phyloP scores from a whole-genome alignment of 169 alveolate species.

The Cyclospora cayetanensis region DNA sequence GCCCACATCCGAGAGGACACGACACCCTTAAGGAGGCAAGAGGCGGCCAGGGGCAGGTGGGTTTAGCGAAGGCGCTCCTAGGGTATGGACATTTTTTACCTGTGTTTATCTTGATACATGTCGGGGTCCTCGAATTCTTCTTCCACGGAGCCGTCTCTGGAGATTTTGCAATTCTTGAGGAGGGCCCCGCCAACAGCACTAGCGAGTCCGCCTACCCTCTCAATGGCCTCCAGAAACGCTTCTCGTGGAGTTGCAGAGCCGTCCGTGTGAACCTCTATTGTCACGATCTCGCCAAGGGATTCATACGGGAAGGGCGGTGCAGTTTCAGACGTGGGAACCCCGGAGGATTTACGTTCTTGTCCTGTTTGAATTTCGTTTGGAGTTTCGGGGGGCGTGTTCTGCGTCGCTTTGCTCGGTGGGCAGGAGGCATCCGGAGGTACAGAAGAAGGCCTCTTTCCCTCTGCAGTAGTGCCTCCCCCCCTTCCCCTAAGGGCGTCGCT shows the following conservation, averaged over 20 bases:
- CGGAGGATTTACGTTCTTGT: too few relatives aligned
- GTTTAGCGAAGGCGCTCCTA: too few relatives aligned
- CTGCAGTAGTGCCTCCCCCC: too few relatives aligned
- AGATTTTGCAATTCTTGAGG: constrained; percentile 75
- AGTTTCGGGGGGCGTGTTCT: background rate
- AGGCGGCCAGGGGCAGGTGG: too few relatives aligned
- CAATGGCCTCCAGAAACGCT: constrained; percentile 82
- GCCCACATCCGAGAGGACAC: too few relatives aligned
- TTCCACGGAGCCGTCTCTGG: constrained; percentile 78
- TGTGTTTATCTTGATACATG: constrained; percentile 79
- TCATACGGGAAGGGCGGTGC: constrained; percentile 37
- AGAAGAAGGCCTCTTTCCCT: too few relatives aligned
- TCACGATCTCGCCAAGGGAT: constrained; percentile 84
- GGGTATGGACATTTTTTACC: too few relatives aligned
- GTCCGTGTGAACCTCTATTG: constrained; percentile 88
- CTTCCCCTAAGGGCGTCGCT: too few relatives aligned
- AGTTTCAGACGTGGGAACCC: too few relatives aligned
- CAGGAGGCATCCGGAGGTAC: background rate
- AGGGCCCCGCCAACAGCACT: constrained; percentile 82
- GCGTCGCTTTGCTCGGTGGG: background rate
- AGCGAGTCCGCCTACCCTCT: constrained; percentile 79
- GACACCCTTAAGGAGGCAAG: too few relatives aligned
- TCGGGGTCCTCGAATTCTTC: constrained; percentile 84
- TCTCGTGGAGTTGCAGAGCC: constrained; percentile 87
- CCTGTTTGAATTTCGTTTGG: too few relatives aligned